Conservation (phyloP, 2,329 filamentous ascomycete genomes). For the Stagonosporopsis tanaceti region DNA sequence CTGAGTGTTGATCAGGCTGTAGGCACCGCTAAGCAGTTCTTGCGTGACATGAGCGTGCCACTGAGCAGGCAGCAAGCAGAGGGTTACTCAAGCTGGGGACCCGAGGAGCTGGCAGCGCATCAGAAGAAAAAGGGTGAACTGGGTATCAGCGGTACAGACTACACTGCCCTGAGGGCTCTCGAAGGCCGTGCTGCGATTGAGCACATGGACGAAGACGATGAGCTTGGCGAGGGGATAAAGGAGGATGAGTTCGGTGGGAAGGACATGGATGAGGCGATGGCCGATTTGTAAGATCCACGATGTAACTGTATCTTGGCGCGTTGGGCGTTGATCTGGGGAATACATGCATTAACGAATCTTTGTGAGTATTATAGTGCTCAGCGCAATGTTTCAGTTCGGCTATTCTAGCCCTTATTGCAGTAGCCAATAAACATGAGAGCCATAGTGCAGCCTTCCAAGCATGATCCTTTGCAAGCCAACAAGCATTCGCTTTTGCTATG, state of each 20-base stretch:
- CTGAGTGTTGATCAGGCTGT: slow-evolving; percentile 96
- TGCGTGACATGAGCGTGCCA: slow-evolving; percentile 90
- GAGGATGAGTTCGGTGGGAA: slow-evolving; percentile 47
- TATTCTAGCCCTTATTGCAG: too few species aligned
- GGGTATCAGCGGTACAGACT: slow-evolving; percentile 68
- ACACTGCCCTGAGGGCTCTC: slow-evolving; percentile 49
- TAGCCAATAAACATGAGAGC: too few species aligned
- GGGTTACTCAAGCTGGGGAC: slow-evolving; percentile 90
- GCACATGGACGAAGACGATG: slow-evolving; percentile 24
- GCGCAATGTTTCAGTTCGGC: too few species aligned
- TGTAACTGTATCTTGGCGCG: too few species aligned
- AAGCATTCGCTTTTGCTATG: too few species aligned
- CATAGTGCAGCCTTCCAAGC: too few species aligned
- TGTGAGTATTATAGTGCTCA: neutral
- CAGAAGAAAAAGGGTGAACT: slow-evolving; percentile 78
- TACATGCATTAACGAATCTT: neutral
- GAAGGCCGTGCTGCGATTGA: slow-evolving; percentile 42
- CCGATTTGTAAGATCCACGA: slow-evolving; percentile 31
- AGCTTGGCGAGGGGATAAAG: slow-evolving; percentile 22
- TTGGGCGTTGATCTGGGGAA: neutral
- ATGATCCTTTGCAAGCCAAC: too few species aligned
- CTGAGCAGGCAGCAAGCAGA: slow-evolving; percentile 85
- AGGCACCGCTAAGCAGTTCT: slow-evolving; percentile 85
- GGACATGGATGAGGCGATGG: slow-evolving; percentile 49
- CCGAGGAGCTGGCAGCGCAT: slow-evolving; percentile 78